phyloP scores from a whole-genome alignment of 1,139 yeast genomes.

The Yamadazyma kanchanaburiensis region DNA sequence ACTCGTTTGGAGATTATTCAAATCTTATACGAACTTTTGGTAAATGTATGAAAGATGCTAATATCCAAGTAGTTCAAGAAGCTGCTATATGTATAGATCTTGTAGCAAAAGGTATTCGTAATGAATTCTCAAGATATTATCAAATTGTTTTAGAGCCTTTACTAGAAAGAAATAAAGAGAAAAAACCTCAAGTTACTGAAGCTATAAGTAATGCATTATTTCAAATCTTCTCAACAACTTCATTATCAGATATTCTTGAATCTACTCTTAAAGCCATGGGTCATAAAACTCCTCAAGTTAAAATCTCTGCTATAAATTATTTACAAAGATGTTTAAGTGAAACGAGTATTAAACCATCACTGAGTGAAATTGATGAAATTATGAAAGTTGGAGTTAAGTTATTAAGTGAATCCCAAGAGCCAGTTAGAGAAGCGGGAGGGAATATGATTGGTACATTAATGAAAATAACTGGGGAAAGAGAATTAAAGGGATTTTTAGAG shows the following conservation, averaged over 20 bases:
- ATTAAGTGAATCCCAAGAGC: conserved; percentile 79
- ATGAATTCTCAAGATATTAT: conserved; percentile 53
- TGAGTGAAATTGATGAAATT: conserved; percentile 53
- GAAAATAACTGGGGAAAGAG: conserved; percentile 77
- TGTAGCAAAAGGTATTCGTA: conserved; percentile 66
- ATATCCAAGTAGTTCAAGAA: conserved; percentile 78
- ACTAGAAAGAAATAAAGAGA: conserved; percentile 84
- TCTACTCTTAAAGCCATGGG: conserved; percentile 58
- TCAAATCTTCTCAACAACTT: conserved; percentile 51
- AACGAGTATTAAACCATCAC: conserved; percentile 48
- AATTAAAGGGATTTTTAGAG: conserved; percentile 56
- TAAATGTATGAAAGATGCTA: conserved; percentile 85
- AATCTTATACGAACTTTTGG: conserved; percentile 59
- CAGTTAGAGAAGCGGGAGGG: conserved; percentile 76
- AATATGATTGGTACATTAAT: conserved; percentile 78
- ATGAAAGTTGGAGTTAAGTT: conserved; percentile 57
- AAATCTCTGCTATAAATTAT: conserved; percentile 64
- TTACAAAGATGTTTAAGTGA: conserved; percentile 62
- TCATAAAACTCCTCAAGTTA: conserved; percentile 83
- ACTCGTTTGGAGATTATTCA: conserved; percentile 50
- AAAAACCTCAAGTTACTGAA: conserved; percentile 73
- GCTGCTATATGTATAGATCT: conserved; percentile 69
- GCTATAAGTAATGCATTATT: conserved; percentile 66
- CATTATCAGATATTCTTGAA: conserved; percentile 58
- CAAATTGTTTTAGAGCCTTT: conserved; percentile 55